Percentiles rank a stretch among this genome's conserved stretches.
Evolutionary conservation across 106 monocot genomes (phyloP).

Genomic region (Triglochin maritima): DNA sequence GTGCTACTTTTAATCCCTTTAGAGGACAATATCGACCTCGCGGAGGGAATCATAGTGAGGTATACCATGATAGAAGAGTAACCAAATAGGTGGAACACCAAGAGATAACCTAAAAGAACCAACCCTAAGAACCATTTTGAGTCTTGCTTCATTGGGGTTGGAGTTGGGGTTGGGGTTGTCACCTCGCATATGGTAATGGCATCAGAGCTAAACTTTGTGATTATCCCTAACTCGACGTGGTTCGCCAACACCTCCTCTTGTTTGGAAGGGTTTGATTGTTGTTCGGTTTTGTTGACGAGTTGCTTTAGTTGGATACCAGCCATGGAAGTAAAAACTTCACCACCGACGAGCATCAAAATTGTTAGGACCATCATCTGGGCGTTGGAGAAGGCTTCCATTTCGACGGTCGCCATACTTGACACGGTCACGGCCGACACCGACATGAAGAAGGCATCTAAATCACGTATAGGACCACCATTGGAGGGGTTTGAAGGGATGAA

Average conservation of each 20-base stretch:
- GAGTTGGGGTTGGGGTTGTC: too few relatives aligned
- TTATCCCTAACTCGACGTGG: too few relatives aligned
- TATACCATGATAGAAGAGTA: slow-evolving; percentile 13
- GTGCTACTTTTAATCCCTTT: slow-evolving; percentile 6
- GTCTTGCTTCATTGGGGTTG: too few relatives aligned
- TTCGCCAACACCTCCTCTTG: too few relatives aligned
- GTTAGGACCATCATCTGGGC: slow-evolving; percentile 29
- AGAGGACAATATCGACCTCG: not conserved
- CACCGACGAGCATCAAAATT: slow-evolving; percentile 4
- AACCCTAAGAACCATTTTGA: too few relatives aligned
- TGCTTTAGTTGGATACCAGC: not conserved
- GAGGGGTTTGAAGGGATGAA: slow-evolving; percentile 3
- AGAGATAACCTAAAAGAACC: too few relatives aligned
- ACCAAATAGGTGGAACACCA: too few relatives aligned
- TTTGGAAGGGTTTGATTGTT: not conserved
- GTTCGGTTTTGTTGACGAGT: not conserved
- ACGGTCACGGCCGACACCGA: slow-evolving; percentile 36
- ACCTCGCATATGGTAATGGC: too few relatives aligned
- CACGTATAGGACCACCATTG: not conserved
- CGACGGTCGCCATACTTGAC: slow-evolving; percentile 27
- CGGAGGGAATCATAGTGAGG: slow-evolving; percentile 8
- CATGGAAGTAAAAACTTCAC: not conserved
- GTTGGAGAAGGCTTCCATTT: slow-evolving; percentile 42
- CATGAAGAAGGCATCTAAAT: slow-evolving; percentile 37
- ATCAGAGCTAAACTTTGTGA: too few relatives aligned